phyloP scores from a whole-genome alignment of 2,329 filamentous ascomycete genomes.

The Ceratocystiopsis brevicomis region DNA sequence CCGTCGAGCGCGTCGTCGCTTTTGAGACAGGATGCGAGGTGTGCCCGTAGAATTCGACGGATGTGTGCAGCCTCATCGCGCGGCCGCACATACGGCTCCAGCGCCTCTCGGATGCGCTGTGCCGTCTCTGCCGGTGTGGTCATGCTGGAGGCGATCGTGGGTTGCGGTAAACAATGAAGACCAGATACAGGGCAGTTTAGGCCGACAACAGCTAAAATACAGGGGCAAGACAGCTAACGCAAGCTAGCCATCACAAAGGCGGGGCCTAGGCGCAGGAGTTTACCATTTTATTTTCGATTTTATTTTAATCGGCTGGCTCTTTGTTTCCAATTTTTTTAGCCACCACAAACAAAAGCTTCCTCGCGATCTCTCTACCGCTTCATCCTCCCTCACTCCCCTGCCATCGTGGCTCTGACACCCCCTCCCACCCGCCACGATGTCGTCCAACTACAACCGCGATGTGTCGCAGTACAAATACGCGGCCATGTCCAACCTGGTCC shows the following conservation, averaged over 20 bases:
- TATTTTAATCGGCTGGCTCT: slow-evolving; percentile 1
- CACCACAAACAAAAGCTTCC: neutral
- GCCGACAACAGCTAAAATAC: too few relatives aligned
- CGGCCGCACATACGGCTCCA: slow-evolving; percentile 35
- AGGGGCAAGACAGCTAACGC: too few relatives aligned
- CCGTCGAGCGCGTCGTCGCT: slow-evolving; percentile 12
- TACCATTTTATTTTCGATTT: slow-evolving; percentile 2
- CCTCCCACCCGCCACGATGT: slow-evolving; percentile 32
- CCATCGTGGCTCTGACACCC: neutral
- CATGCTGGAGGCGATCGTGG: neutral
- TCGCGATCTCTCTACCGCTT: neutral
- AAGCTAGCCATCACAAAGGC: too few relatives aligned
- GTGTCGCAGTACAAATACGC: slow-evolving; percentile 97
- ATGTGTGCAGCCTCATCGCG: slow-evolving; percentile 39
- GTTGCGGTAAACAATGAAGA: neutral
- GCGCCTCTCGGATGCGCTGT: slow-evolving; percentile 11
- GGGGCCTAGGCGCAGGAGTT: neutral
- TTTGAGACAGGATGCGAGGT: slow-evolving; percentile 29
- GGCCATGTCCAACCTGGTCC: slow-evolving; percentile 99
- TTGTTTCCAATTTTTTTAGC: slow-evolving; percentile 5
- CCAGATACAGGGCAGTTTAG: too few relatives aligned
- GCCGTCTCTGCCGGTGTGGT: slow-evolving; percentile 5
- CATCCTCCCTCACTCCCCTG: neutral
- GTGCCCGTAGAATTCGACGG: slow-evolving; percentile 32
- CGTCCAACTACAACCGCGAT: slow-evolving; percentile 48